Conservation (phyloP, 164 flowering plant genomes). For the Liquidambar formosana region DNA sequence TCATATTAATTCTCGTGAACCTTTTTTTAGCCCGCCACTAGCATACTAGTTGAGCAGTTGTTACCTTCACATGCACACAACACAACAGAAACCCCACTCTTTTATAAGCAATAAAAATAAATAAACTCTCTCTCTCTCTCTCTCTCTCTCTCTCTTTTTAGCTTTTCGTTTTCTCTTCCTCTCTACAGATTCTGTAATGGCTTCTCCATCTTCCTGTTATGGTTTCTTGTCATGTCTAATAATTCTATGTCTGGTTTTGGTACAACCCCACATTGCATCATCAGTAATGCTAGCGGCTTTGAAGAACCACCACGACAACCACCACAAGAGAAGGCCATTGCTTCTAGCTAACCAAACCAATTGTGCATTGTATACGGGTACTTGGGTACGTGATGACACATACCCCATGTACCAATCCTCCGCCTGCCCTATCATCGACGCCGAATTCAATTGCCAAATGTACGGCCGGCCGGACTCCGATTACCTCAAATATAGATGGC, state of each 20-base stretch:
- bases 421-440: constrained; percentile 66
- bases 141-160: neutral
- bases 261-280: constrained; percentile 21
- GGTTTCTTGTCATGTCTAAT: neutral
- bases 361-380: constrained; percentile 64
- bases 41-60: too few relatives aligned
- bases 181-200: too few relatives aligned
- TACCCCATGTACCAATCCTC: constrained; percentile 65
- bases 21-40: neutral
- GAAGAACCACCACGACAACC: constrained; percentile 33
- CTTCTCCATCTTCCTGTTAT: constrained; percentile 4
- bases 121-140: neutral
- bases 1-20: constrained; percentile 16
- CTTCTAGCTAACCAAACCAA: constrained; percentile 42
- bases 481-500: constrained; percentile 77
- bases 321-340: constrained; percentile 29
- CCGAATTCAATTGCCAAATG: constrained; percentile 79
- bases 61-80: constrained; percentile 23
- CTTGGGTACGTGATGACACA: constrained; percentile 72
- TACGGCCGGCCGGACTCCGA: constrained; percentile 85
- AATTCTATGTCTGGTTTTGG: neutral
- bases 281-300: constrained; percentile 39
- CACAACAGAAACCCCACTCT: neutral
- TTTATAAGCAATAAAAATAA: neutral
- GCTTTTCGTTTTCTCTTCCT: neutral